Evolutionary conservation across 305 asterid genomes (phyloP), one percentile per base, ranked within the genome.

Genomic region (Fraxinus albicans): DNA sequence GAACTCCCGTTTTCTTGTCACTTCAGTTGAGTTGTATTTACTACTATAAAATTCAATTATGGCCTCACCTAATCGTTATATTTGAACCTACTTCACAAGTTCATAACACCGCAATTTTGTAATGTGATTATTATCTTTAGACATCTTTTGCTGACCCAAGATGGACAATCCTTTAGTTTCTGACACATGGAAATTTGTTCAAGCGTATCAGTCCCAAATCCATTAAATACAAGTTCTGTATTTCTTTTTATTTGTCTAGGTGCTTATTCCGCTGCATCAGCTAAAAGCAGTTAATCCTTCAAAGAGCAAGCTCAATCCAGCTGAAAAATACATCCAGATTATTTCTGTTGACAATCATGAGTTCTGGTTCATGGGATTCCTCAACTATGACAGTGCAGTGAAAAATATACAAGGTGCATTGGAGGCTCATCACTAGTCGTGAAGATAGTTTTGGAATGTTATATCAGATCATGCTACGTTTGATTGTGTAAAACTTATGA

Each of bases 281-380:
- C 86, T 97, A 80, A 95, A 90, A 88, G 95, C 98, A 55, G 92
- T 97, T 65, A 92, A 90, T 84, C 87, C 97, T 29, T 85, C 98
- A 31, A 58, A 86, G 29, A 97, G 96, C 92, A 91, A 90, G 86
- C 29, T 81, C 58, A 97, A 97, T 87, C 82, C 94, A 29, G 93
- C 97, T 69, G 99, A 95, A 83, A 95, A 97, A 87, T 97, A 90
- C 80, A 89, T 97, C 86, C 99, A 97, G 88, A 83, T 95, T 63
- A 94, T 95, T 72, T 95, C 97, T 3, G 90, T 94, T 5, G 99
- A 93, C 86, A 88, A 84, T 87, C 98, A 97, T n/a, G 99, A 97
- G 81, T 97, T 95, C 90, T 97, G 99, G 98, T 94, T 93, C 91
- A 92, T 96, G 98, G 99, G 98, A 81, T 95, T 96, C 33, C 86